Evolutionary conservation across 2,329 filamentous ascomycete species (phyloP), one percentile per base, ranked within the genome.

Genomic region (Alternaria metachromatica): DNA sequence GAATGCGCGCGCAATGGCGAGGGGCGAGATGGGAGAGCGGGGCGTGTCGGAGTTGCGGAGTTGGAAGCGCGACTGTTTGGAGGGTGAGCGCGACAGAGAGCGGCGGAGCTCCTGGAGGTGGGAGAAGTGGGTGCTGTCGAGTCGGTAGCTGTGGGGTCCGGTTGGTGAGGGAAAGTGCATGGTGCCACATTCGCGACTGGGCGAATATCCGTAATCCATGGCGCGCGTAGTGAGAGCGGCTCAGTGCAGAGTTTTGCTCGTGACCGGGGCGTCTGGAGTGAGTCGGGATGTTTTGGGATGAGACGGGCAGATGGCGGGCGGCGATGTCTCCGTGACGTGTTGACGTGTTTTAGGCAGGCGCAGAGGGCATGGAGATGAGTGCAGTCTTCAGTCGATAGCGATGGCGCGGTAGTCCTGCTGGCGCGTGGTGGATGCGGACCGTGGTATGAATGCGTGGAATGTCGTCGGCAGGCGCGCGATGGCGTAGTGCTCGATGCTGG

Each of bases 61-160:
- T 60, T 88, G 86, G 78, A 96, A 95, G 72, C 87, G 86, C 61
- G 86, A 86, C 46, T 84, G 84, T 80, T 96, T 97, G 30, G 95
- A 97, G 11, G 95, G 95, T n/a, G 95, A 97, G 73, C 94, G 88
- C 61, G 94, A 97, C 67, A 97, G 86, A 25, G 95, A 97, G 72
- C 93, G 92, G 69, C 94, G 88, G 62, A 97, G 85, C 74, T 93
- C 92, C 76, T 93, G 88, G 67, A 97, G 92, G 63, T 92, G 90
- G 55, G 92, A 89, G 65, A 92, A 90, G 64, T 78, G 73, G 62
- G 72, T 67, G 68, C 93, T 89, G 83, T 97, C 92, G 73, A 95
- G 91, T 81, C 92, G 90, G 79, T 93, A 92, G 65, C 89, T 88
- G 74, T 92, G 90, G 51, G 76, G 70, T 65, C 79, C 77, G 12